Percentiles rank a stretch among this genome's conserved stretches.
Evolutionary conservation across 345 rosid species (phyloP).

Genomic region (Salix dunnii): DNA sequence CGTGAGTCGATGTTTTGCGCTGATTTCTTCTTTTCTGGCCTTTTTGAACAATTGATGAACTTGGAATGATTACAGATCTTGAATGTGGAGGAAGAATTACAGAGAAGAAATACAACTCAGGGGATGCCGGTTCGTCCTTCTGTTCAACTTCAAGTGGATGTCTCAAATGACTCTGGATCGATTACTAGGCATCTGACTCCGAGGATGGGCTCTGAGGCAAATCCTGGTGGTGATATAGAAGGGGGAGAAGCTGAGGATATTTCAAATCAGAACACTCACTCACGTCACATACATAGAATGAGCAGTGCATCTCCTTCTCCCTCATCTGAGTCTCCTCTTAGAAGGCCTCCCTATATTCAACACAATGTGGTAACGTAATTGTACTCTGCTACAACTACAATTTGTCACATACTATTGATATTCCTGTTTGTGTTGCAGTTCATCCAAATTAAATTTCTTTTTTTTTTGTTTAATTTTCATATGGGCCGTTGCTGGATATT

Average conservation of each 20-base stretch:
- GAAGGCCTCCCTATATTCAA: conserved; percentile 60
- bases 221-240: conserved; percentile 59
- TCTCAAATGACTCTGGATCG: conserved; percentile 58
- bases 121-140: conserved; percentile 51
- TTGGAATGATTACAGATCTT: conserved; percentile 45
- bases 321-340: conserved; percentile 77
- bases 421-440: not conserved
- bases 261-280: conserved; percentile 47
- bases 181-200: conserved; percentile 50
- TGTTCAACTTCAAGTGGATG: conserved; percentile 70
- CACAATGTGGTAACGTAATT: conserved; percentile 48
- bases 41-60: not conserved
- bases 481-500: too few relatives aligned
- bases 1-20: not conserved
- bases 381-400: not conserved
- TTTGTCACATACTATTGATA: not conserved
- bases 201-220: conserved; percentile 55
- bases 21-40: not conserved
- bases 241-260: conserved; percentile 68
- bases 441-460: too few relatives aligned
- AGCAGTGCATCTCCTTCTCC: conserved; percentile 85
- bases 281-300: conserved; percentile 56
- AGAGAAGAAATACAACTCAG: conserved; percentile 52
- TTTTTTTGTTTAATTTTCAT: too few relatives aligned
- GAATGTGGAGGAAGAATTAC: conserved; percentile 84